Base-by-base conservation (phyloP, 2,329 filamentous ascomycete genomes). In the Aureobasidium sp. region DNA sequence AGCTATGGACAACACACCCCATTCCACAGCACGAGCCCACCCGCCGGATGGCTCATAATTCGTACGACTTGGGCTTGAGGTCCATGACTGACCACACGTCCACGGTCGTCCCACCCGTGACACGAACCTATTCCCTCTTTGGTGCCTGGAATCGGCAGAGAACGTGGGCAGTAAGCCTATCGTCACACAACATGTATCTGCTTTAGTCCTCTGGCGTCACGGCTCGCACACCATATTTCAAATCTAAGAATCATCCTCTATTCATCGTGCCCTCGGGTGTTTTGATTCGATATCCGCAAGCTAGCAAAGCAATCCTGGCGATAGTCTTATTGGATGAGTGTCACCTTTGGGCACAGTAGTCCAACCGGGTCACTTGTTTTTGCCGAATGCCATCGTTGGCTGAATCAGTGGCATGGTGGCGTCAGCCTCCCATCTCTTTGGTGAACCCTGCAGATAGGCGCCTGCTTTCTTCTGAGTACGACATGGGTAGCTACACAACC, bases 401-500 rank as follows among this genome's bases (percentile, higher is more conserved):
- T 57, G 41, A 36, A 57, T 45, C 53, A 57, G 55, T 58, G 31
- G 31, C 55, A 47, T 58, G 41, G 27, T 49, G 57, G 57, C 57
- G 57, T 60, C 44, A 51, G 57, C 57, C 31, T 39, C 22, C 42
- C 31, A 58, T 39, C 31, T 47, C 20, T 34, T 58, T 48, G 55
- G 42, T 47, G 29, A 41, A 49, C 36, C 57, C 57, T 59, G 57
- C 57, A 51, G 45, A 60, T 51, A 60, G 57, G 45, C 41, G 42
- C 42, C 42, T 58, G 22, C 42, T 58, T 48, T 48, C 22, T 58
- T 57, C 37, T 58, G 27, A n/a, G 57, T 60, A 60, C 57, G 45
- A 60, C 57, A 60, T 49, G 57, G 44, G 44, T 60, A 36, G 57
- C 44, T 60, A 60, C 57, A 51, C 57, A 60, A 60, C 34, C 34